Evolutionary conservation across 805 yeast genomes (phyloP).

Genomic region (Ogataea thermomethanolica): DNA sequence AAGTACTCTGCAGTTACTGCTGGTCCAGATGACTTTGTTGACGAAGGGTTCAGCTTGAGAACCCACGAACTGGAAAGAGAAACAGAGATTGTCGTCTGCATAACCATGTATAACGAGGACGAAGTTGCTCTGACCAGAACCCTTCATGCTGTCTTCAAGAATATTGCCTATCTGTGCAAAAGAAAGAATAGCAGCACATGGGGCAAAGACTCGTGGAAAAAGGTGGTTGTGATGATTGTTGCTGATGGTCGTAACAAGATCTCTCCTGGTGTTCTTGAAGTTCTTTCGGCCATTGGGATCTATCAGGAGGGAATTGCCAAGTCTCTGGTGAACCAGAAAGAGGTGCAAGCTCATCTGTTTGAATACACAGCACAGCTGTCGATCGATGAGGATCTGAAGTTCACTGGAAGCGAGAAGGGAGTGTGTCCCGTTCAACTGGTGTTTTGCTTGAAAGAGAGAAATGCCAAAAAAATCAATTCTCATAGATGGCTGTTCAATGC

Average conservation of each 20-base stretch:
- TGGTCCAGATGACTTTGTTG: slow-evolving; percentile 80
- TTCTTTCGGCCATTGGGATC: slow-evolving; percentile 91
- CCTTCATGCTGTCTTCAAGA: slow-evolving; percentile 89
- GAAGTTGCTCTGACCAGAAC: slow-evolving; percentile 88
- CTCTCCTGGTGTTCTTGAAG: slow-evolving; percentile 77
- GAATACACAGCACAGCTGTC: slow-evolving; percentile 96
- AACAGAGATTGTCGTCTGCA: slow-evolving; percentile 86
- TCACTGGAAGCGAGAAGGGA: slow-evolving; percentile 86
- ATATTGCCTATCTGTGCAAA: slow-evolving; percentile 81
- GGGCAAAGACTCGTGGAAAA: slow-evolving; percentile 98
- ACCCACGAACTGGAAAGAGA: slow-evolving; percentile 86
- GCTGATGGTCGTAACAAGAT: slow-evolving; percentile 95
- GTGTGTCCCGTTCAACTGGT: slow-evolving; percentile 92
- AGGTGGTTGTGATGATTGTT: slow-evolving; percentile 85
- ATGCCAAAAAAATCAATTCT: slow-evolving; percentile 91
- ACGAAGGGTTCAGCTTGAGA: slow-evolving; percentile 79
- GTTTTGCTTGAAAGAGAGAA: slow-evolving; percentile 88
- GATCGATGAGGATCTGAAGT: slow-evolving; percentile 81
- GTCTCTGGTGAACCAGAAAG: slow-evolving; percentile 85
- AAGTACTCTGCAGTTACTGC: slow-evolving; percentile 96
- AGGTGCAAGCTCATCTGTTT: slow-evolving; percentile 89
- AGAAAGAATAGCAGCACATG: slow-evolving; percentile 81
- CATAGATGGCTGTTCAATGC: slow-evolving; percentile 98
- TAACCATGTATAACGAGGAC: slow-evolving; percentile 97
- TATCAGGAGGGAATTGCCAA: slow-evolving; percentile 97